These are phyloP conservation scores for Zalaria sp. DNA, from an alignment of 2,329 filamentous ascomycete genomes.

Conservation along the genomic window DNA sequence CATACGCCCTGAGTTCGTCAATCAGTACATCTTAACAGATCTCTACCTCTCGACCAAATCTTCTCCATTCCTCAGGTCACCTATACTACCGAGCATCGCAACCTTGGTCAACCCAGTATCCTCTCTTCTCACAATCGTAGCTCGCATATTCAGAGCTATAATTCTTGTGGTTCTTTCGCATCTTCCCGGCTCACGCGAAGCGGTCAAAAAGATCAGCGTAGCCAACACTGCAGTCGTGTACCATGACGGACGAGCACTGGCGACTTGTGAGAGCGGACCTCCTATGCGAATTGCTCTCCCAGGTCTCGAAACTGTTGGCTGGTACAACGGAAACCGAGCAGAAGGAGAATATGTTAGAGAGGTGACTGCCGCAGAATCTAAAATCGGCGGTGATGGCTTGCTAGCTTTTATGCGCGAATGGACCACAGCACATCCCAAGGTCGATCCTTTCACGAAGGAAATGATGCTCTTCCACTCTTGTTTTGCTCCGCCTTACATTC, in stretches of 20 bases:
- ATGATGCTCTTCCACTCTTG: conserved; percentile 54
- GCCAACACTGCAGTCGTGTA: conserved; percentile 54
- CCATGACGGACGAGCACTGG: conserved; percentile 54
- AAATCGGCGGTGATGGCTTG: conserved; percentile 41
- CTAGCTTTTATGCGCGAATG: conserved; percentile 53
- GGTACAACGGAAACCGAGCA: conserved; percentile 48
- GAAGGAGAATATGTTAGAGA: conserved; percentile 34
- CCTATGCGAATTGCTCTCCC: conserved; percentile 53
- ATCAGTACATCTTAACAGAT: conserved; percentile 56
- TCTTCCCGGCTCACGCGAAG: conserved; percentile 39
- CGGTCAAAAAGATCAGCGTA: conserved; percentile 54
- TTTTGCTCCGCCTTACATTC: conserved; percentile 50
- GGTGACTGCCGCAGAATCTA: conserved; percentile 13
- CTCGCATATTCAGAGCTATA: conserved; percentile 42
- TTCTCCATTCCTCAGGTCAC: conserved; percentile 33
- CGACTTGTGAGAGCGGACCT: conserved; percentile 57
- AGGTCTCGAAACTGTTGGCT: conserved; percentile 51
- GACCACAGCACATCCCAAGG: conserved; percentile 56
- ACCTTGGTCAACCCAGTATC: conserved; percentile 49
- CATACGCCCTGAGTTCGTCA: conserved; percentile 50
- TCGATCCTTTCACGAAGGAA: conserved; percentile 51
- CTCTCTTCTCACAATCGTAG: conserved; percentile 34
- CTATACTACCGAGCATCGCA: conserved; percentile 53
- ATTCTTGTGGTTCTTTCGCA: conserved; percentile 44
- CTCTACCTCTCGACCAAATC: conserved; percentile 42